phyloP scores from a whole-genome alignment of 108 stramenopile genomes.

The Cyclostephanos tholiformis region DNA sequence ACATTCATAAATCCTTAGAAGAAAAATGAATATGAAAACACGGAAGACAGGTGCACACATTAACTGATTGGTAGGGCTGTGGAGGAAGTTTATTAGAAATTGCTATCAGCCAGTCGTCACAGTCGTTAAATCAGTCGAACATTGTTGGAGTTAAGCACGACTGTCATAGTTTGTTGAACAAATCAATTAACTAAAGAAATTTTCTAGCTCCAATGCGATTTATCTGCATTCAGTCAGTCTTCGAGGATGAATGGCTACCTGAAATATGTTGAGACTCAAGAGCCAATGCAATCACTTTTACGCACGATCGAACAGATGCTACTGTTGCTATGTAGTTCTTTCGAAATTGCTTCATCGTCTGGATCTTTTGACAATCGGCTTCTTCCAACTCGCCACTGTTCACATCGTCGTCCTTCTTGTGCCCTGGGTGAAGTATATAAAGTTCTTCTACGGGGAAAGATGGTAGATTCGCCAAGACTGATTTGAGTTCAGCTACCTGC shows the following conservation, averaged over 20 bases:
- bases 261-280: conserved; percentile 38
- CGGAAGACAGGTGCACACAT: no score
- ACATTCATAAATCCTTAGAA: no score
- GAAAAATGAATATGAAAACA: no score
- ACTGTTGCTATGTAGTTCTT: conserved; percentile 34
- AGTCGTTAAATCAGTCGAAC: background rate
- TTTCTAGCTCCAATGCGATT: background rate
- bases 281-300: conserved; percentile 37
- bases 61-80: no score
- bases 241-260: conserved; percentile 24
- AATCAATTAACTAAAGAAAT: background rate
- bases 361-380: conserved; percentile 17
- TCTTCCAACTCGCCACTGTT: conserved; percentile 1
- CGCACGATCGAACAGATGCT: conserved; percentile 31
- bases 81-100: no score
- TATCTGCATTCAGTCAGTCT: conserved; percentile 30
- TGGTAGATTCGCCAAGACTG: conserved; percentile 35
- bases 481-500: conserved; percentile 25
- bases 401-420: conserved; percentile 41
- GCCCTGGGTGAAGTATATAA: conserved; percentile 6
- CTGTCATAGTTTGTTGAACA: no score
- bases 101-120: no score
- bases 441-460: conserved; percentile 27
- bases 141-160: no score
- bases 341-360: conserved; percentile 19